These are phyloP conservation scores for Pythium insidiosum DNA, from an alignment of 352 stramenopile genomes.

Conservation along the genomic window DNA sequence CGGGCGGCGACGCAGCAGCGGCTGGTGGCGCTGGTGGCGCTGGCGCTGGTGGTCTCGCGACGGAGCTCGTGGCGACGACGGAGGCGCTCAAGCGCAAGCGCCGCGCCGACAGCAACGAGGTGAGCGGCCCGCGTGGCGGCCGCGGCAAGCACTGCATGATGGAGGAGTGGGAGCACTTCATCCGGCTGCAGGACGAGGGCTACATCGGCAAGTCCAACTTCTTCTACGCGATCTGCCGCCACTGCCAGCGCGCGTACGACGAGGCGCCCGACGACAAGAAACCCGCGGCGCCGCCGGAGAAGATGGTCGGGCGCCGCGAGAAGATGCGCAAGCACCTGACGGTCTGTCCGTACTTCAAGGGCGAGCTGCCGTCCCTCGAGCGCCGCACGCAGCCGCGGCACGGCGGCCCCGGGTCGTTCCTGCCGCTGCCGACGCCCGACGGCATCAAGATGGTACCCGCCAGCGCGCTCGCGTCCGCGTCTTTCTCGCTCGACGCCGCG, in stretches of 20 bases:
- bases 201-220: conserved; percentile 84
- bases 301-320: conserved; percentile 62
- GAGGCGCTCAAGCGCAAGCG: conserved; percentile 40
- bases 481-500: conserved; percentile 2
- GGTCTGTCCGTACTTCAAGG: conserved; percentile 56
- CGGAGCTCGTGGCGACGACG: background rate
- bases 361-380: conserved; percentile 46
- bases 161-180: conserved; percentile 78
- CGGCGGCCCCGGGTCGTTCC: conserved; percentile 13
- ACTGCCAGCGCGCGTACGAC: conserved; percentile 62
- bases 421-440: conserved; percentile 14
- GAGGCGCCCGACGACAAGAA: conserved; percentile 46
- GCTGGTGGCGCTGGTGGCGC: background rate
- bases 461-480: conserved; percentile 10
- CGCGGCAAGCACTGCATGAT: conserved; percentile 77
- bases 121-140: conserved; percentile 26
- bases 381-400: conserved; percentile 12
- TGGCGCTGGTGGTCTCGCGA: background rate
- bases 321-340: conserved; percentile 72
- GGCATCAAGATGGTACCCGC: conserved; percentile 21
- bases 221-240: conserved; percentile 60
- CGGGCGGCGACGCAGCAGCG: background rate
- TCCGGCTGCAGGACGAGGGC: conserved; percentile 58
- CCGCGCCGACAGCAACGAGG: conserved; percentile 21
- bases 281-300: conserved; percentile 41